Conservation (phyloP, 163 green algal species). For the Coccomyxa subellipsoidea region DNA sequence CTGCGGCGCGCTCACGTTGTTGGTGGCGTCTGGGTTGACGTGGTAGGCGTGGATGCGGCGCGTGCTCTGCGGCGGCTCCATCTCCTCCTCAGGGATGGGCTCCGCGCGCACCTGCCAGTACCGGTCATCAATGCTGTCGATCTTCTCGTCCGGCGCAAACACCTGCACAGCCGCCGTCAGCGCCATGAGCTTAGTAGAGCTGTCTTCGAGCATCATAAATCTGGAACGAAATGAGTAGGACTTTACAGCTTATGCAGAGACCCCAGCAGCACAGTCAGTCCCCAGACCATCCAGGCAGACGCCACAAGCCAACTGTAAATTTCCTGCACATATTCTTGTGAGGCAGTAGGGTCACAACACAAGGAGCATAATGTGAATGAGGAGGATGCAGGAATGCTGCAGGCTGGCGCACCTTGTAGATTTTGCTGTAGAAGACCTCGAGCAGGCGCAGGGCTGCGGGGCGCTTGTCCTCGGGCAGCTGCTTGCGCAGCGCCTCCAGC, state of each 20-base stretch:
- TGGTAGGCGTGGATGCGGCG: constrained; percentile 44
- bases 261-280: no score
- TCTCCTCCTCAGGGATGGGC: constrained; percentile 63
- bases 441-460: constrained; percentile 73
- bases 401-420: constrained; percentile 77
- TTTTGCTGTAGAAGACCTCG: constrained; percentile 76
- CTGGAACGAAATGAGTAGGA: no score
- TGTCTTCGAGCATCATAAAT: no score
- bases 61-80: constrained; percentile 29
- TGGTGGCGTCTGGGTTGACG: constrained; percentile 4
- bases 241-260: no score
- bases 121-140: constrained; percentile 70
- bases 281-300: no score
- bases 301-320: no score
- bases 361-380: no score
- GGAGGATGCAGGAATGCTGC: not conserved
- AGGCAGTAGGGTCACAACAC: no score
- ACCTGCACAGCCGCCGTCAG: constrained; percentile 44
- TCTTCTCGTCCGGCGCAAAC: constrained; percentile 43
- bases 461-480: constrained; percentile 41
- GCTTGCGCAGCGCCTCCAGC: constrained; percentile 56
- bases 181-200: no score
- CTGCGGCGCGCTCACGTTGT: not conserved
- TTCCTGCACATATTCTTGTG: no score
- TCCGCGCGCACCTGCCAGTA: constrained; percentile 83